These are phyloP conservation scores for Cymodocea nodosa DNA, from an alignment of 116 monocot species.

Conservation along the genomic window DNA sequence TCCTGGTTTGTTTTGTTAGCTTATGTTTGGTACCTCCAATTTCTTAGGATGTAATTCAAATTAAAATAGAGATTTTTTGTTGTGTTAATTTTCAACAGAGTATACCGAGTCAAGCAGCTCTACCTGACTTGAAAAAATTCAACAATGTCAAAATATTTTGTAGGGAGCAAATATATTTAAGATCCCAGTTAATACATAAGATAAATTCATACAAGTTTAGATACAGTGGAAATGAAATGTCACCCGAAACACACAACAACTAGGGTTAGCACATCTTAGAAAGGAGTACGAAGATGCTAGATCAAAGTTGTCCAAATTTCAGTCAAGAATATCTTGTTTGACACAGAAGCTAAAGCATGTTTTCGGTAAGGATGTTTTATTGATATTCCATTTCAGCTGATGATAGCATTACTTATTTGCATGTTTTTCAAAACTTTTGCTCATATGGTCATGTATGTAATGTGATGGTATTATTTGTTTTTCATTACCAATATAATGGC, in stretches of 20 bases:
- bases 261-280: constrained; percentile 63
- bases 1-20: background rate
- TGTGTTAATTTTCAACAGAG: constrained; percentile 21
- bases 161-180: constrained; percentile 76
- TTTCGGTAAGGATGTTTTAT: constrained; percentile 46
- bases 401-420: background rate
- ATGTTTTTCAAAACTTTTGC: background rate
- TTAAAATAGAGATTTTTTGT: no score
- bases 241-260: background rate
- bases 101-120: constrained; percentile 23
- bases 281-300: constrained; percentile 87
- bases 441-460: background rate
- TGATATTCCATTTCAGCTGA: background rate
- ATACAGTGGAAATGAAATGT: background rate
- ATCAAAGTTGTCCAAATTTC: constrained; percentile 81
- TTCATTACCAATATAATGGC: no score
- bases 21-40: background rate
- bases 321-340: constrained; percentile 71
- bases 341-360: constrained; percentile 78
- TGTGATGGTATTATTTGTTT: no score
- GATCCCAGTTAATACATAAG: constrained; percentile 79
- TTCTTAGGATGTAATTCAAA: no score
- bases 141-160: constrained; percentile 55
- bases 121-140: constrained; percentile 77
- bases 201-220: constrained; percentile 14